A percentile compares a stretch with the other conserved stretches of the same genome.
Conservation (phyloP, 108 stramenopile genomes). For the Skeletonema marinoi region DNA sequence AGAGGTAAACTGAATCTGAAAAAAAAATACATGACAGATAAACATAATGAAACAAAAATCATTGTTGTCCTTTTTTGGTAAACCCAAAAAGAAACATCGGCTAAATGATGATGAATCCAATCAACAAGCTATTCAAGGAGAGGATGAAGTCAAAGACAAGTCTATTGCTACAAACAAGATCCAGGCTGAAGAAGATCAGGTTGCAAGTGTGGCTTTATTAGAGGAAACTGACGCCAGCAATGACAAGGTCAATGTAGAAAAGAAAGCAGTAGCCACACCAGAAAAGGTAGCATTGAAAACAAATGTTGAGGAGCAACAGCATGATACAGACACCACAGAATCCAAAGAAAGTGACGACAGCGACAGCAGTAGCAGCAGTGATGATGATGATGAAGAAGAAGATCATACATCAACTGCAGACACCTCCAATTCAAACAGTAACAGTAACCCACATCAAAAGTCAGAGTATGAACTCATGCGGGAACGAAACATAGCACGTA, state of each 20-base stretch:
- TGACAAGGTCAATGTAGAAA: neutral
- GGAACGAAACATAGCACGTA: constrained; percentile 45
- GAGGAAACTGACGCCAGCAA: neutral
- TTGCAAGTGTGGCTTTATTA: too few relatives aligned
- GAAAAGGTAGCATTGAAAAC: neutral
- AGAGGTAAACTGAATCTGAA: too few relatives aligned
- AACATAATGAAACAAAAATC: constrained; percentile 21
- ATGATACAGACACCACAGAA: neutral
- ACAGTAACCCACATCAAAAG: neutral
- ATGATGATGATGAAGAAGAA: neutral
- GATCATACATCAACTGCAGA: neutral
- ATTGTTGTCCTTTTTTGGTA: constrained; percentile 30
- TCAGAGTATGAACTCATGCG: constrained; percentile 49
- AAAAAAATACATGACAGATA: neutral
- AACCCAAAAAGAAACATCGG: constrained; percentile 2
- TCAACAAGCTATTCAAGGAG: neutral
- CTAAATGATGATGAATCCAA: neutral
- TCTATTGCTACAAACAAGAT: too few relatives aligned
- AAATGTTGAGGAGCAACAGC: neutral
- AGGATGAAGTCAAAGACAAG: neutral
- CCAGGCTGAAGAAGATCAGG: too few relatives aligned
- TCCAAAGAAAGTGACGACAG: constrained; percentile 10
- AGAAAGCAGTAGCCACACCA: neutral
- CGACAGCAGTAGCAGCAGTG: neutral
- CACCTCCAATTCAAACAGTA: neutral